Evolutionary conservation across 176 grass and related monocot genomes (phyloP).

Genomic region (Themeda triandra): DNA sequence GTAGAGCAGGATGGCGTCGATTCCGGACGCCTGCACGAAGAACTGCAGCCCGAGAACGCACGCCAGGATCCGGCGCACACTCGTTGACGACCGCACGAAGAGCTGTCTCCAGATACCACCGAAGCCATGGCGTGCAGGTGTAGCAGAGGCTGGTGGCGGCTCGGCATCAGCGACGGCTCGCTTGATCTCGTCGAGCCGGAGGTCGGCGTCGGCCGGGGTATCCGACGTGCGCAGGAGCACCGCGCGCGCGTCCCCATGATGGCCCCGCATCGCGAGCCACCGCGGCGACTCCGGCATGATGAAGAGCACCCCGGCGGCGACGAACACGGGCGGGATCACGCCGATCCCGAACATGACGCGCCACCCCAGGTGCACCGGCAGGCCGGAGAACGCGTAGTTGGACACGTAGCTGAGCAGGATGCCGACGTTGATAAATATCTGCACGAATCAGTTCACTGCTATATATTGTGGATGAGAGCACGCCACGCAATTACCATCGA

Average conservation of each 20-base stretch:
- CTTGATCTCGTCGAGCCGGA: too few species aligned
- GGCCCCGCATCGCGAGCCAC: conserved; percentile 48
- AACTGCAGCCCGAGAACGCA: conserved; percentile 22
- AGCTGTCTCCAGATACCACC: too few species aligned
- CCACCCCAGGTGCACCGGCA: too few species aligned
- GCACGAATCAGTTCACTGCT: too few species aligned
- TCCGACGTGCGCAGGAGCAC: too few species aligned
- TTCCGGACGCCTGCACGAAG: conserved; percentile 42
- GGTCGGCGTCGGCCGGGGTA: too few species aligned
- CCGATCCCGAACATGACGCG: conserved; percentile 37
- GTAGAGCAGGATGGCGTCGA: conserved; percentile 53
- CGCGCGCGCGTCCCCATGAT: too few species aligned
- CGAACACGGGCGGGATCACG: conserved; percentile 7
- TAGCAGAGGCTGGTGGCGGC: too few species aligned
- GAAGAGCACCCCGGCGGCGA: conserved; percentile 22
- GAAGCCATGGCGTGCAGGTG: too few species aligned
- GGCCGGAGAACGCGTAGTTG: conserved; percentile 38
- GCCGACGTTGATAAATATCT: conserved; percentile 25
- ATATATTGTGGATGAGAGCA: too few species aligned
- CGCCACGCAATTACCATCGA: too few species aligned
- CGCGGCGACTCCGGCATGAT: conserved; percentile 67
- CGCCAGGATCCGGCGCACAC: conserved; percentile 14
- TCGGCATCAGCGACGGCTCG: too few species aligned
- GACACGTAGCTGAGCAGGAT: conserved; percentile 45
- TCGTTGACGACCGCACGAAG: background rate